These are phyloP conservation scores for Anisodus acutangulus DNA, from an alignment of 257 asterid species.

Conservation along the genomic window DNA sequence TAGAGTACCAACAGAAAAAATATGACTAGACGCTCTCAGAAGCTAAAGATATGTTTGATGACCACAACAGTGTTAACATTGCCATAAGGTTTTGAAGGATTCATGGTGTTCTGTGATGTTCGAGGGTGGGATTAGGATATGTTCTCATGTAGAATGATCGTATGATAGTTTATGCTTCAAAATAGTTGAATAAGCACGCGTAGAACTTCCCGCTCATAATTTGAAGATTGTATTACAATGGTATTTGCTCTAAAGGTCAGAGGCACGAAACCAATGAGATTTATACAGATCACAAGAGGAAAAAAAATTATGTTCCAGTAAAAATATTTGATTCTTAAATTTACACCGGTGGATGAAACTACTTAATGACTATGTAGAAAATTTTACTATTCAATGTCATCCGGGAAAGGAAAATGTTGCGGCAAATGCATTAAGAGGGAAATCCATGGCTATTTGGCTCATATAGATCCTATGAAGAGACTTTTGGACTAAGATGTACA, in stretches of 20 bases:
- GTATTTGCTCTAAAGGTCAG: neutral
- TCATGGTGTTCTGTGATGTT: neutral
- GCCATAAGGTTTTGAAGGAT: neutral
- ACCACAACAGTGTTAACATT: neutral
- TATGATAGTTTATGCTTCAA: neutral
- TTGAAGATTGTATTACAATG: no score
- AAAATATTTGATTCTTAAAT: no score
- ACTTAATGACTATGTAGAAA: neutral
- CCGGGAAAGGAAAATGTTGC: neutral
- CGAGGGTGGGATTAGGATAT: neutral
- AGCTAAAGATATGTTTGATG: neutral
- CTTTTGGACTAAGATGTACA: neutral
- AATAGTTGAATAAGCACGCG: neutral
- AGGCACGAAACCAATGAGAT: neutral
- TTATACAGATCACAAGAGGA: no score
- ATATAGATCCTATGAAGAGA: neutral
- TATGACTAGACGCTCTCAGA: neutral
- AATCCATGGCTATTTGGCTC: neutral
- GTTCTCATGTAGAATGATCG: no score
- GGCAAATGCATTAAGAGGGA: neutral
- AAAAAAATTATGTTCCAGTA: no score
- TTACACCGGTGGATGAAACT: neutral
- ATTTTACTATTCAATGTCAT: neutral
- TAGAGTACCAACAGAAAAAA: no score
- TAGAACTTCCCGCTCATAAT: neutral